These are phyloP conservation scores for Eimeria brunetti DNA, from an alignment of 169 alveolate species.

Conservation along the genomic window DNA sequence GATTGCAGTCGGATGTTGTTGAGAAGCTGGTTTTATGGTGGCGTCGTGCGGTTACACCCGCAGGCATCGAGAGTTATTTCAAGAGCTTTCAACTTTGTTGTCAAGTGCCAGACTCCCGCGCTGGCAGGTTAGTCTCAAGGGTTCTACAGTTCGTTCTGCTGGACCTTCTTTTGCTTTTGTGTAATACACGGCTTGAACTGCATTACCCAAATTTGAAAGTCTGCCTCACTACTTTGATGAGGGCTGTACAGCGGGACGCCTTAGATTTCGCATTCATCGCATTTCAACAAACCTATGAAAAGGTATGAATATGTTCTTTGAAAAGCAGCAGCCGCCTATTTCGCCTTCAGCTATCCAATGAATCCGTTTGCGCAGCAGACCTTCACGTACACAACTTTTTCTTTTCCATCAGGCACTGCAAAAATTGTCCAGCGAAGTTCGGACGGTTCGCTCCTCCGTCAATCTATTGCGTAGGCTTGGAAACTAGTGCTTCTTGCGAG, in stretches of 20 bases:
- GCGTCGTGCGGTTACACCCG: background rate
- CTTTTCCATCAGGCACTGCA: background rate
- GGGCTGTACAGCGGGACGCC: conserved; percentile 29
- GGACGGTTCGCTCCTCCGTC: conserved; percentile 31
- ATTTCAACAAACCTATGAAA: background rate
- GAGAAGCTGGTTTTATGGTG: background rate
- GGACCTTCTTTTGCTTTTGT: background rate
- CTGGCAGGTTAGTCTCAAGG: conserved; percentile 31
- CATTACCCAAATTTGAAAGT: background rate
- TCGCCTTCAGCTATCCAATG: background rate
- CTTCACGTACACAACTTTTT: background rate
- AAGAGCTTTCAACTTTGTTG: background rate
- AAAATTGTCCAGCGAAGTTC: background rate
- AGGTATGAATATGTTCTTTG: background rate
- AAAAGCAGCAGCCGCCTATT: background rate
- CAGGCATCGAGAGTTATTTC: conserved; percentile 21
- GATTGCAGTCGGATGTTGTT: background rate
- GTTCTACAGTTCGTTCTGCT: background rate
- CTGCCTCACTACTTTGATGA: background rate
- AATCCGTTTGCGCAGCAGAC: background rate
- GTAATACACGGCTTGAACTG: background rate
- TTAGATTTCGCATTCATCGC: background rate
- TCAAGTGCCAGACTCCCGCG: conserved; percentile 45
- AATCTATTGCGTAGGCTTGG: conserved; percentile 11
- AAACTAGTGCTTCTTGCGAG: background rate